phyloP scores from a whole-genome alignment of 768 basidiomycete species.

The Crassisporium funariophilum region DNA sequence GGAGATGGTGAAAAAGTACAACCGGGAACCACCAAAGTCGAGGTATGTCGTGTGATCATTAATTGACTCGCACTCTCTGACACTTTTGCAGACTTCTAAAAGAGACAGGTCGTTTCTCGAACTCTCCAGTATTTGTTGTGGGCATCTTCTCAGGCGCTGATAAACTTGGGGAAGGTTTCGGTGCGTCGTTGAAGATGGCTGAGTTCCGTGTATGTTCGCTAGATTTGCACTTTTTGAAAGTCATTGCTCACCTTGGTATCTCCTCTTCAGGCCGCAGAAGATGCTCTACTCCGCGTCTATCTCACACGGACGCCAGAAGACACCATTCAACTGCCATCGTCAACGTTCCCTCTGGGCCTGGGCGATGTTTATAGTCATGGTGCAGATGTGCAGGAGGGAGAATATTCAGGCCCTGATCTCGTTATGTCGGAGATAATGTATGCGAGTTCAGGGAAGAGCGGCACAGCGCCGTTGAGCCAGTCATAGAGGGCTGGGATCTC shows the following conservation, averaged over 20 bases:
- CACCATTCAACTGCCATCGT: conserved; percentile 68
- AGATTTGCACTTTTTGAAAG: conserved; percentile 1
- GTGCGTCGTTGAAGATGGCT: conserved; percentile 91
- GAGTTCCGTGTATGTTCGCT: conserved; percentile 76
- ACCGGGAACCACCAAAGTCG: conserved; percentile 65
- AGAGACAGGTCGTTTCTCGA: conserved; percentile 90
- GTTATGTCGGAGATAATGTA: conserved; percentile 68
- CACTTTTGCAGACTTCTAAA: conserved; percentile 67
- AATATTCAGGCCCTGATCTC: conserved; percentile 56
- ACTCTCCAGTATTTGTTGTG: conserved; percentile 93
- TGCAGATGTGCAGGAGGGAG: conserved; percentile 31
- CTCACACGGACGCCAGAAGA: conserved; percentile 77
- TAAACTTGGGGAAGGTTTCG: conserved; percentile 94
- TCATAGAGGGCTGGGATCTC: neutral
- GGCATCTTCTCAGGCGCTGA: conserved; percentile 84
- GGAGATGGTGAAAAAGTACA: conserved; percentile 74
- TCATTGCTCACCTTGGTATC: conserved; percentile 5
- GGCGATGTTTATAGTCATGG: conserved; percentile 56
- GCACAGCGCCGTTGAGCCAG: conserved; percentile 15
- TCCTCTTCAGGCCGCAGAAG: conserved; percentile 72
- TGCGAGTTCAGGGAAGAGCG: conserved; percentile 66
- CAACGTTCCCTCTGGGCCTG: conserved; percentile 63
- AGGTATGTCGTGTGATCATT: conserved; percentile 36
- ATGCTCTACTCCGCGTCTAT: conserved; percentile 80
- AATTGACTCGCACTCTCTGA: conserved; percentile 1